Conservation (phyloP, 768 basidiomycete species). For the Termitomyces sp. region DNA sequence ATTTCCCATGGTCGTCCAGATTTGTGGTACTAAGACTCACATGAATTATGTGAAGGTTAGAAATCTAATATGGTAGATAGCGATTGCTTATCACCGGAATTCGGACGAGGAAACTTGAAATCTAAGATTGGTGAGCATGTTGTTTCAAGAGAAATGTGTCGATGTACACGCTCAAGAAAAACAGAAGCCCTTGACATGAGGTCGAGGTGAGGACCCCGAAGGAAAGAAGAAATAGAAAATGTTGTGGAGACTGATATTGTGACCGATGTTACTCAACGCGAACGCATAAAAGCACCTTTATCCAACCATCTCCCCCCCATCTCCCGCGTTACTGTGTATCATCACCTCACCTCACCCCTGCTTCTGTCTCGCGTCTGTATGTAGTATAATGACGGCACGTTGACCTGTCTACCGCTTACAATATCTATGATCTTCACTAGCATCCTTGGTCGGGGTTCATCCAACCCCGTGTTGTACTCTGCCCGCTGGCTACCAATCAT, state of each 20-base stretch:
- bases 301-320: background rate
- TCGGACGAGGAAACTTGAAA: too few relatives aligned
- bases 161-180: background rate
- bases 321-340: background rate
- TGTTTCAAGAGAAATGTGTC: background rate
- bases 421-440: background rate
- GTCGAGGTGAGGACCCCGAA: background rate
- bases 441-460: background rate
- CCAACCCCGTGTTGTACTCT: constrained; percentile 4
- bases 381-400: background rate
- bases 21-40: background rate
- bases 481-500: background rate
- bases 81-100: background rate
- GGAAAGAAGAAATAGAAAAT: background rate
- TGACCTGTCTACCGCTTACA: background rate
- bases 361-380: too few relatives aligned
- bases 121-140: too few relatives aligned
- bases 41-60: background rate
- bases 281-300: background rate
- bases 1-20: background rate
- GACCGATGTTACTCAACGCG: background rate
- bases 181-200: background rate
- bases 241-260: too few relatives aligned
- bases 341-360: background rate
- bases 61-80: background rate